Base-by-base conservation (phyloP, 2,329 filamentous ascomycete species). In the Colletotrichum higginsianum region DNA sequence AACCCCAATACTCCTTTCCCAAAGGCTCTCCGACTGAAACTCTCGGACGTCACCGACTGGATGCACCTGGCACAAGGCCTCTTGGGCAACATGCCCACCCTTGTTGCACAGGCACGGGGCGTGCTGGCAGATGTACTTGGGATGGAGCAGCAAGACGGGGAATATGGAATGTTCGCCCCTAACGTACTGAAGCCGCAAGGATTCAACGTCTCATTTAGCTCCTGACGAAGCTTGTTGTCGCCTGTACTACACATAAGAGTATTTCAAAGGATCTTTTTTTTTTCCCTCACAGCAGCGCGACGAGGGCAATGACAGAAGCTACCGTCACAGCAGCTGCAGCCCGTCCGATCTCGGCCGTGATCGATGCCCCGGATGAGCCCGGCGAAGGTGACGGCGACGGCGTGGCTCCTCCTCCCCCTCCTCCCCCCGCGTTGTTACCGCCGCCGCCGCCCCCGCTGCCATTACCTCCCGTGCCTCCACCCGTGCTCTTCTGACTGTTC, bases 11-110 rank as follows among this genome's bases (percentile, higher is more conserved):
- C 18, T 11, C 9, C 7, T 35, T 56, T 38, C 13, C 5, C 58
- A 67, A 30, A 30, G 65, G n/a, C 44, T 26, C 58, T 71, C 6
- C 68, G 68, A 2, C 23, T 53, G n/a, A 63, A 60, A 35, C 65
- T 71, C 16, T 71, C 65, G 18, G 58, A 26, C 21, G 68, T 68
- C 30, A 38, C 64, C 13, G 68, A 71, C n/a, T 71, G 68, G 68
- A 71, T 67, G 52, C 46, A 68, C 18, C 46, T 71, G 8, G 52
- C 68, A 9, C 58, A 71, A 21, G 68, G 68, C 11, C 65, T 71
- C 52, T 18, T 71, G 38, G 63, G 68, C 21, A 71, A 71, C 46
- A 68, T 68, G 4, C 57, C 65, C 1, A 1, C 44, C 4, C 21
- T 68, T 26, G 9, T 58, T 11, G 58, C 65, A 2, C 58, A 68